A percentile compares a stretch with the other conserved stretches of the same genome.
Evolutionary conservation across 768 basidiomycete genomes (phyloP).

Genomic region (Scleroderma bovista): DNA sequence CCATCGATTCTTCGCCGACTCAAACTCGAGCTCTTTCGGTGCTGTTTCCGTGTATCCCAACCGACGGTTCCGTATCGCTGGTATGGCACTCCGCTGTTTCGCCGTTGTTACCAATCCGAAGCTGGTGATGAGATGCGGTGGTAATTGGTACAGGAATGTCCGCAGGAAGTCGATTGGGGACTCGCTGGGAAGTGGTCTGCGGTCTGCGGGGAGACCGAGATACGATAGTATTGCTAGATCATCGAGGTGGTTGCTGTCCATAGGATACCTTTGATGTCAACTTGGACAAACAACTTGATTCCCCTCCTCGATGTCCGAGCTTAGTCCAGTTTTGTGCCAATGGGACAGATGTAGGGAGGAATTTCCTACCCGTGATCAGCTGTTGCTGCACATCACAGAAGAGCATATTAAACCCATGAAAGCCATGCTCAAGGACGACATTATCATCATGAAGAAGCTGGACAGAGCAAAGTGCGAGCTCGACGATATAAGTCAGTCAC

Average conservation of each 20-base stretch:
- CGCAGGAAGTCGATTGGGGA: conserved; percentile 61
- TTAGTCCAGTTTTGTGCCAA: conserved; percentile 29
- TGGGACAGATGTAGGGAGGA: conserved; percentile 51
- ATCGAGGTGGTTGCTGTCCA: conserved; percentile 8
- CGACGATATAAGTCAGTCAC: conserved; percentile 14
- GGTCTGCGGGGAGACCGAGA: conserved; percentile 53
- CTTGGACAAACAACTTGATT: conserved; percentile 13
- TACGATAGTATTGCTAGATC: conserved; percentile 36
- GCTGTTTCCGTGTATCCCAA: conserved; percentile 52
- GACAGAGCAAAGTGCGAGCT: conserved; percentile 33
- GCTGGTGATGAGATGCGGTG: conserved; percentile 50
- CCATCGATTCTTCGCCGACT: conserved; percentile 53
- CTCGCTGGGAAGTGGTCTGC: conserved; percentile 52
- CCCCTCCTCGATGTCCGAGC: conserved; percentile 7
- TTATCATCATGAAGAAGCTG: conserved; percentile 33
- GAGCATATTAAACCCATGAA: conserved; percentile 42
- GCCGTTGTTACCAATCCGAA: conserved; percentile 47
- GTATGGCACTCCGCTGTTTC: conserved; percentile 58
- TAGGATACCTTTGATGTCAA: not conserved
- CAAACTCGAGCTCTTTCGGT: conserved; percentile 52
- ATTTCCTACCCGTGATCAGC: conserved; percentile 34
- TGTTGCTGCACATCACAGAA: conserved; percentile 41
- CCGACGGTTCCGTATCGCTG: conserved; percentile 67
- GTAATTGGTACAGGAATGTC: conserved; percentile 54
- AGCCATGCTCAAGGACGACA: conserved; percentile 41